phyloP scores from a whole-genome alignment of 805 yeast species.

The Suhomyces sp. region DNA sequence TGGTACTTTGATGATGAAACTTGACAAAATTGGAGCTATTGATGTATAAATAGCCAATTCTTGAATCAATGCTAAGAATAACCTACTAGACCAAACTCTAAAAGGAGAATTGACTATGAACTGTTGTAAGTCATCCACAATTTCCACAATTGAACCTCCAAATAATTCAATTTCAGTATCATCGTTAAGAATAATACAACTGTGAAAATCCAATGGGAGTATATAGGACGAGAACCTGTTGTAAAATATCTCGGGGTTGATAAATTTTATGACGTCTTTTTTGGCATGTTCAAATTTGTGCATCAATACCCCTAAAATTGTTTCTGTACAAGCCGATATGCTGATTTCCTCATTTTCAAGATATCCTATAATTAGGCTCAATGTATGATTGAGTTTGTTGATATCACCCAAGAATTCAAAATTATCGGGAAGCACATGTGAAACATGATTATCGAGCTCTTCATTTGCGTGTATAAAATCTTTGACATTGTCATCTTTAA shows the following conservation, averaged over 20 bases:
- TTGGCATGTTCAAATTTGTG: conserved; percentile 20
- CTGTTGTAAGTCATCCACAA: conserved; percentile 13
- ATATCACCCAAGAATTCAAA: conserved; percentile 12
- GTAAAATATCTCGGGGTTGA: conserved; percentile 21
- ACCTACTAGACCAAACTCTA: conserved; percentile 28
- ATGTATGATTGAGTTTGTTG: conserved; percentile 23
- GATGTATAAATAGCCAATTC: conserved; percentile 29
- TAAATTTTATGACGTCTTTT: conserved; percentile 17
- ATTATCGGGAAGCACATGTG: no score
- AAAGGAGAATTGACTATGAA: conserved; percentile 12
- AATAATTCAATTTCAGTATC: conserved; percentile 14
- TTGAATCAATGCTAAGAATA: conserved; percentile 32
- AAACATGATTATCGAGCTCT: no score
- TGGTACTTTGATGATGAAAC: conserved; percentile 26
- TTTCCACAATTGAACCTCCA: conserved; percentile 13
- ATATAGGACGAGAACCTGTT: conserved; percentile 17
- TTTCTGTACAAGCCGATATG: conserved; percentile 33
- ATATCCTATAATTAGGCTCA: conserved; percentile 22
- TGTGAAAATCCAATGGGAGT: conserved; percentile 33
- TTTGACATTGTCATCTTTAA: conserved; percentile 11
- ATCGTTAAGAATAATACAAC: conserved; percentile 31
- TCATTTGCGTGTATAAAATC: no score
- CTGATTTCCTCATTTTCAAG: conserved; percentile 15
- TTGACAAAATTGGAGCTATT: conserved; percentile 32
- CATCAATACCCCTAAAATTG: conserved; percentile 40